Evolutionary conservation across 23 red algal genomes (phyloP), one percentile per base, ranked within the genome.

Genomic region (Gracilariopsis chorda): DNA sequence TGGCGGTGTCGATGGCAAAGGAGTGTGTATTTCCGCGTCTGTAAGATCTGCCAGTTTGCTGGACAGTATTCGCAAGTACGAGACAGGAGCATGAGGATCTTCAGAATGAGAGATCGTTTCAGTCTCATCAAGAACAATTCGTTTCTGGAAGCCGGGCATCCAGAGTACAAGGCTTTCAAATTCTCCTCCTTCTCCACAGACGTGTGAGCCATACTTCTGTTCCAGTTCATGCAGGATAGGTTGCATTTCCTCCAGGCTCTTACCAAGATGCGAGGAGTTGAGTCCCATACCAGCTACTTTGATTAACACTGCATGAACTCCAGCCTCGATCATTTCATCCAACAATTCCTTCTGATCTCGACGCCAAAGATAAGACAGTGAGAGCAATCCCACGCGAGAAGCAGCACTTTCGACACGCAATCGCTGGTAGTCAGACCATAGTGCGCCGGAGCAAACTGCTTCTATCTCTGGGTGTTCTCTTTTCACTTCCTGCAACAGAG

Each of bases 401-500:
- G 77, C 88, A 25, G 93, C 93, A 80, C 70, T 81, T 82, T 99
- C 97, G 10, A 99, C 90, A 13, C 97, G 84, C 30, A 94, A 70
- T 7, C 97, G 93, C 71, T 99, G 97, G 64, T 99, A 99, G 51
- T 99, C 91, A 29, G 97, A 99, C 82, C 93, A 91, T 19, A 99
- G 77, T 20, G 97, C 97, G 14, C 97, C 97, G 51, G 82, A 48
- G 28, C 85, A 84, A 25, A 99, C 88, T 21, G 81, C 97, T 35
- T 93, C 77, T 17, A 95, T 48, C 4, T 45, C 48, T 20, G 90
- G 84, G 21, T 60, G 51, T 7, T 48, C 48, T 34, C 51, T 41
- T 69, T 91, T 80, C 9, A 96, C 90, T 36, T 33, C 63, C 19
- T 23, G 58, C 29, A 95, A 34, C 52, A 99, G 90, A 35, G 73